phyloP scores from a whole-genome alignment of 116 monocot species.

The Thalassia testudinum region DNA sequence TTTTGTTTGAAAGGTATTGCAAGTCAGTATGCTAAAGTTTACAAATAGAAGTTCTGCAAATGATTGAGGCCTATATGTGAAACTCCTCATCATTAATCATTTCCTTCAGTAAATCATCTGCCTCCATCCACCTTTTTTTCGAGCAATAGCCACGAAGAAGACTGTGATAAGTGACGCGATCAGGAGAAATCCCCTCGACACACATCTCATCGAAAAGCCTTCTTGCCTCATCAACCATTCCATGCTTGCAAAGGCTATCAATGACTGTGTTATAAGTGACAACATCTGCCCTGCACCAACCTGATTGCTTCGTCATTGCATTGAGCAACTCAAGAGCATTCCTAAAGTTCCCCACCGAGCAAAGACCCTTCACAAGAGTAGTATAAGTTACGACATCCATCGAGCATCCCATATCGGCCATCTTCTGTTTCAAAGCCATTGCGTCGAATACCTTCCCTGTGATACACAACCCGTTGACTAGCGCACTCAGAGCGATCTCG shows the following conservation, averaged over 20 bases:
- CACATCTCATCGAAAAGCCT: conserved; percentile 18
- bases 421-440: conserved; percentile 13
- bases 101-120: too few species aligned
- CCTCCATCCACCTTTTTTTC: too few species aligned
- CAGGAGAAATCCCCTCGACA: conserved; percentile 5
- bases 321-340: conserved; percentile 13
- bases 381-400: conserved; percentile 11
- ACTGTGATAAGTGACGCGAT: conserved; percentile 13
- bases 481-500: background rate
- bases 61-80: too few species aligned
- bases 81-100: too few species aligned
- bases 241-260: conserved; percentile 17
- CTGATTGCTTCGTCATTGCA: conserved; percentile 2
- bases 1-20: too few species aligned
- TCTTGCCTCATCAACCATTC: conserved; percentile 11
- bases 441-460: conserved; percentile 10
- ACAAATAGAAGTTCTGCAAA: too few species aligned
- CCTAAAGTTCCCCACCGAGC: conserved; percentile 2
- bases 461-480: conserved; percentile 15
- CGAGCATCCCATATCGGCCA: conserved; percentile 10
- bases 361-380: conserved; percentile 19
- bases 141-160: conserved; percentile 13
- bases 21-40: too few species aligned
- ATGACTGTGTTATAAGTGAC: conserved; percentile 24
- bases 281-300: conserved; percentile 8